Evolutionary conservation across 768 basidiomycete genomes (phyloP), one percentile per base, ranked within the genome.

Genomic region (Xerocomellus dryophilus): DNA sequence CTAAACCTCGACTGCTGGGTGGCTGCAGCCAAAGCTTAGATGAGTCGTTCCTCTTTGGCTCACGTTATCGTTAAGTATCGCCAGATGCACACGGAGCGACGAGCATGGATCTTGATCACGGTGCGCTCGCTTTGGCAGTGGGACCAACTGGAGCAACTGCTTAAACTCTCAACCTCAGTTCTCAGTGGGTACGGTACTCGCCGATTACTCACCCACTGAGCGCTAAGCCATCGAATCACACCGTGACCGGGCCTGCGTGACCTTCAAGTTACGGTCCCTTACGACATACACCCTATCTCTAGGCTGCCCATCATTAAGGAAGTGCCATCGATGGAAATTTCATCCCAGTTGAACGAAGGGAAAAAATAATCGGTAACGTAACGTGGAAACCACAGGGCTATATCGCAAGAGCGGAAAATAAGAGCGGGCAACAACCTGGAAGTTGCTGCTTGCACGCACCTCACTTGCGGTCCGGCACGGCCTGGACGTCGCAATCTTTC

Each of bases 251-350:
- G 35, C 45, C 18, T 17, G 50, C 20, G 44, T 46, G 43, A 38
- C 42, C 25, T 31, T 36, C 35, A 15, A 36, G 35, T 36, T 61
- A 50, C 55, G 58, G 54, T 57, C 54, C 23, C 45, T 66, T 64
- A 66, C 65, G 65, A 58, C 50, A 50, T 46, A 39, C 54, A 54
- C 49, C 56, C 59, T 64, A 66, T 66, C 62, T 61, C 52, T 53
- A 64, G 25, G 32, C 48, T 49, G 17, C 57, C 59, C 43, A 53
- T 58, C 39, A 43, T 58, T 53, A 50, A 49, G 49, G 56, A 62
- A 54, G 43, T 56, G 18, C 46, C 49, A n/a, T 54, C 46, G 46
- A 57, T 38, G 54, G 54, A 50, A 56, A 65, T 59, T 45, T 54
- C 45, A n/a, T 54, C 11, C 43, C 36, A 42, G 43, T 46, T 21